phyloP scores from a whole-genome alignment of 768 basidiomycete genomes.

The Serpula lacrymans region DNA sequence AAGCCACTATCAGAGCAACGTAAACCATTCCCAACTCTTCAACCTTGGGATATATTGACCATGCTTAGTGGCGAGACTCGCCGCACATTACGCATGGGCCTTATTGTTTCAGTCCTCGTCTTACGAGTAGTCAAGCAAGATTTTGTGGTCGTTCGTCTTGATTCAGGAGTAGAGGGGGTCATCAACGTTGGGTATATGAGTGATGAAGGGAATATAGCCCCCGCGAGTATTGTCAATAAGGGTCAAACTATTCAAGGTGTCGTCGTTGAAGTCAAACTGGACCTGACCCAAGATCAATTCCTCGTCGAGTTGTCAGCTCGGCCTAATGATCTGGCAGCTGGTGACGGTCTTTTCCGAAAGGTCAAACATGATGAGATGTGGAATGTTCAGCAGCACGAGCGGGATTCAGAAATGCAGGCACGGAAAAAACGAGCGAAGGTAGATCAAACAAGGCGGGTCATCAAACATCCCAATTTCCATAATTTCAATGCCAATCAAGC shows the following conservation, averaged over 20 bases:
- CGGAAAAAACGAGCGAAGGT: constrained; percentile 85
- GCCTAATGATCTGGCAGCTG: constrained; percentile 52
- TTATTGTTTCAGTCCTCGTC: constrained; percentile 77
- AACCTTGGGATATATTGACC: constrained; percentile 79
- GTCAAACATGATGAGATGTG: constrained; percentile 59
- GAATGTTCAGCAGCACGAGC: constrained; percentile 61
- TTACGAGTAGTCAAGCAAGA: constrained; percentile 47
- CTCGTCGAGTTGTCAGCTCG: constrained; percentile 74
- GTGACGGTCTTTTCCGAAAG: constrained; percentile 61
- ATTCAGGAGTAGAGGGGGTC: constrained; percentile 87
- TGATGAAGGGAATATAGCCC: constrained; percentile 39
- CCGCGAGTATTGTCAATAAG: constrained; percentile 56
- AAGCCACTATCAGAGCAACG: constrained; percentile 79
- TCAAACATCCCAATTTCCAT: constrained; percentile 98
- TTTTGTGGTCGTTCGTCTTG: constrained; percentile 69
- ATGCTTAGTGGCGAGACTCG: constrained; percentile 95
- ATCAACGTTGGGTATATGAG: constrained; percentile 61
- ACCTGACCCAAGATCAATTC: constrained; percentile 59
- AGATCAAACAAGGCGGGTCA: constrained; percentile 75
- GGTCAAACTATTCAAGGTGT: constrained; percentile 80
- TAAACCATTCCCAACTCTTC: constrained; percentile 56
- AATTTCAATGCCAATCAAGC: constrained; percentile 90
- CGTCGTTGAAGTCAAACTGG: constrained; percentile 68
- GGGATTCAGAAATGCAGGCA: constrained; percentile 67
- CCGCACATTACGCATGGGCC: constrained; percentile 69